Evolutionary conservation across 2,329 filamentous ascomycete species (phyloP), one percentile per base, ranked within the genome.

Genomic region (Pyrenochaeta sp.): DNA sequence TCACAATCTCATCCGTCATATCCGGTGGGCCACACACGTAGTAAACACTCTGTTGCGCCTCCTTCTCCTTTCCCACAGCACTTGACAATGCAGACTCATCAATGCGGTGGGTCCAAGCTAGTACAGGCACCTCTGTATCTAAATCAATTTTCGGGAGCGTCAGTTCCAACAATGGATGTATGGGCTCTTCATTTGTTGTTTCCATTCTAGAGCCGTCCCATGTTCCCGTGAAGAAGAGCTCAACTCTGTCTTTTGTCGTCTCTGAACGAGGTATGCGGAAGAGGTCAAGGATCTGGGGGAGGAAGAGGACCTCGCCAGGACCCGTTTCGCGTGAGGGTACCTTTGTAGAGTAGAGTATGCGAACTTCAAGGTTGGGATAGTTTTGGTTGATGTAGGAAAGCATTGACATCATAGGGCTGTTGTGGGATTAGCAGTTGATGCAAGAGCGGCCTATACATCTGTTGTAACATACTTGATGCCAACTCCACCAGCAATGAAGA

Each of bases 401-500:
- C 72, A 94, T 94, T 49, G 90, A 91, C 50, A 92, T 84, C 4
- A 94, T 77, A 0, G 91, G 91, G 65, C 84, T 86, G 57, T 49
- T 23, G 36, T n/a, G 14, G 17, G 20, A 52, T 69, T 45, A 66
- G 63, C 45, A 33, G 40, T 32, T 15, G 23, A 39, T 39, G 40
- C 32, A 15, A 49, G 41, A 45, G 31, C 11, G 37, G 17, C 20
- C 11, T 35, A 14, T 31, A 20, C 9, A 12, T 37, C 17, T 14
- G 14, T 4, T 14, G 11, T 10, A 21, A 69, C 82, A 59, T 74
- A 86, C 85, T 96, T 96, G 51, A 96, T 88, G 0, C 92, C 91
- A 18, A 96, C 87, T 1, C 91, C 92, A 1, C 91, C 91, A 0
- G 91, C 91, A 12, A 96, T 81, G 57, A 96, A 87, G 3, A 96